phyloP scores from a whole-genome alignment of 129 eudicot genomes.

The Logfia minima region DNA sequence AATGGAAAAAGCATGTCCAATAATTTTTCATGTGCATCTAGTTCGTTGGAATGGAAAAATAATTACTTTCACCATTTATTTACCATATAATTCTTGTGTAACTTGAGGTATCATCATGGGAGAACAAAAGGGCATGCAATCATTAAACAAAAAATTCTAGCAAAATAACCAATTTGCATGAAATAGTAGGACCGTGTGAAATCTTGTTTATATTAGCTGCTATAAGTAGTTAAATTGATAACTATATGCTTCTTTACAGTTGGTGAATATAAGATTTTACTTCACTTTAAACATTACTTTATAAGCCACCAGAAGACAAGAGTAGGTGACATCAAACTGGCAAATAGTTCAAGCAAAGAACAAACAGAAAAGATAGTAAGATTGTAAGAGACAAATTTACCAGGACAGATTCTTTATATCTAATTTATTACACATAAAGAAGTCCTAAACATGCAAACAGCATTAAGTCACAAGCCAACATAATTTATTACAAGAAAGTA shows the following conservation, averaged over 20 bases:
- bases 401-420: no score
- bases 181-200: conserved; percentile 6
- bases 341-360: background rate
- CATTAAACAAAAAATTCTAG: background rate
- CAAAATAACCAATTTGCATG: background rate
- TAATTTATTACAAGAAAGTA: conserved; percentile 3
- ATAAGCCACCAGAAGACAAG: background rate
- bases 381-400: no score
- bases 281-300: background rate
- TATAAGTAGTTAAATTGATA: background rate
- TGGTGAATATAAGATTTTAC: background rate
- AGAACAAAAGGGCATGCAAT: background rate
- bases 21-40: background rate
- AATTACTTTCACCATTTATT: background rate
- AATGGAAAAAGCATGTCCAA: background rate
- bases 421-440: background rate
- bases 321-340: background rate
- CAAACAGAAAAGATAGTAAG: background rate
- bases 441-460: background rate
- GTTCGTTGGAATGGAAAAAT: background rate
- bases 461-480: background rate
- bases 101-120: background rate
- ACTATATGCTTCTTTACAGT: background rate
- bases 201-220: background rate
- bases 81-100: background rate